Percentiles rank a stretch among this genome's conserved stretches.
phyloP scores from a whole-genome alignment of 164 flowering plant genomes.

The Piper longum region DNA sequence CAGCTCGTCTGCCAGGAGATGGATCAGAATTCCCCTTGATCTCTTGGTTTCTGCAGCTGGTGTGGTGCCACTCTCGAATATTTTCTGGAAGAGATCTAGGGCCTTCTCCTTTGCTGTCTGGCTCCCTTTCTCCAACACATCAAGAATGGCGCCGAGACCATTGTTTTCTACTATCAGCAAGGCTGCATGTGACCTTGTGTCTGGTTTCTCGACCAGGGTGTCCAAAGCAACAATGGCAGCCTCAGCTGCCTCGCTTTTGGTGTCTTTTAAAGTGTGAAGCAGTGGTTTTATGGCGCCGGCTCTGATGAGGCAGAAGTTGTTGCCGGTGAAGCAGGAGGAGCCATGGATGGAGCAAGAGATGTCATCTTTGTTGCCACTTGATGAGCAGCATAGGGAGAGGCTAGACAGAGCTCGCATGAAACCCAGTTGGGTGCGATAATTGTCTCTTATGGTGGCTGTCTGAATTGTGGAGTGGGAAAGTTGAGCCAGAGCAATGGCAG shows the following conservation, averaged over 20 bases:
- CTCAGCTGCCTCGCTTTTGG: conserved; percentile 9
- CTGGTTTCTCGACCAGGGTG: conserved; percentile 9
- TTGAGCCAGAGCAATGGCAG: conserved; percentile 13
- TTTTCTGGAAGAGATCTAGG: conserved; percentile 12
- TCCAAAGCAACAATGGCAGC: conserved; percentile 17
- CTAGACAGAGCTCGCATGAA: conserved; percentile 4
- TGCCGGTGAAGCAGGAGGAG: conserved; percentile 8
- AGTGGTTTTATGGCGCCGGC: conserved; percentile 17
- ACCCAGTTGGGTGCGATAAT: conserved; percentile 1
- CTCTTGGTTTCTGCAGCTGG: conserved; percentile 1
- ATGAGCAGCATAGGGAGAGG: conserved; percentile 11
- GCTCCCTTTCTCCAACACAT: conserved; percentile 14
- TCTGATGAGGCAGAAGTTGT: conserved; percentile 17
- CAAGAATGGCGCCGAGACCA: conserved; percentile 11
- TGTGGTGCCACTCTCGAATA: conserved; percentile 5
- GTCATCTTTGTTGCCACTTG: background rate
- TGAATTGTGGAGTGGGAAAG: conserved; percentile 10
- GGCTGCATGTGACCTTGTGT: conserved; percentile 5
- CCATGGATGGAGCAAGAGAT: conserved; percentile 14
- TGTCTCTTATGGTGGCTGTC: background rate
- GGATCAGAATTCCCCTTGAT: conserved; percentile 13
- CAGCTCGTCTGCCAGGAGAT: conserved; percentile 14
- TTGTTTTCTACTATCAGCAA: conserved; percentile 8
- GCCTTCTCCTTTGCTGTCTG: conserved; percentile 12
- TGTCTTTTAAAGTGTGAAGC: conserved; percentile 10